Conservation (phyloP, 1,139 yeast genomes). For the Suhomyces guaymorum region DNA sequence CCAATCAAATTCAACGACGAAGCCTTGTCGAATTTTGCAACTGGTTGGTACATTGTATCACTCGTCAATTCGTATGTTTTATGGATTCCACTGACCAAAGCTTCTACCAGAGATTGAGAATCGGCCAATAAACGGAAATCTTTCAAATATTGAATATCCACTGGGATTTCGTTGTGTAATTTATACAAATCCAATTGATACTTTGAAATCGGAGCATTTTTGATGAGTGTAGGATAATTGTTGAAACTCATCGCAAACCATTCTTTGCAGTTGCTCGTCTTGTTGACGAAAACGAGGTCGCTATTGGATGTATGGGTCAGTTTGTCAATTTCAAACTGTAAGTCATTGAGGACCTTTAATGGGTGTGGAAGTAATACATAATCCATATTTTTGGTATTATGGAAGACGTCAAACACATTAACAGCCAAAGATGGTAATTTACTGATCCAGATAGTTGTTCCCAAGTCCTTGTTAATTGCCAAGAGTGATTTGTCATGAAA, state of each 20-base stretch:
- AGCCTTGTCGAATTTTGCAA: constrained; percentile 28
- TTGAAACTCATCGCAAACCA: constrained; percentile 88
- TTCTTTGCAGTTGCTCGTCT: constrained; percentile 58
- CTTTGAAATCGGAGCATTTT: constrained; percentile 71
- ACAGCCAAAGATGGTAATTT: constrained; percentile 67
- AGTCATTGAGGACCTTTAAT: constrained; percentile 41
- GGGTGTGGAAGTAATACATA: constrained; percentile 69
- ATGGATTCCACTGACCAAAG: constrained; percentile 56
- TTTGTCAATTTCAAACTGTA: constrained; percentile 31
- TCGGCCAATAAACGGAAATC: constrained; percentile 22
- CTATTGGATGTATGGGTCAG: constrained; percentile 26
- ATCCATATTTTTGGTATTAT: constrained; percentile 29
- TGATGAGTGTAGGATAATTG: constrained; percentile 77
- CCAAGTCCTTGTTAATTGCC: constrained; percentile 65
- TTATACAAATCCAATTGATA: constrained; percentile 47
- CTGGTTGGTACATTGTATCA: constrained; percentile 41
- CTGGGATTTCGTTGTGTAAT: constrained; percentile 17
- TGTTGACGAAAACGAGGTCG: constrained; percentile 60
- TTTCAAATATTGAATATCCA: constrained; percentile 18
- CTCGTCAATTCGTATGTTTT: constrained; percentile 35
- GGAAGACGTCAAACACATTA: constrained; percentile 70
- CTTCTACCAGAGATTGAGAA: constrained; percentile 24
- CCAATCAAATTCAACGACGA: constrained; percentile 11
- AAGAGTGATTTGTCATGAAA: constrained; percentile 70
- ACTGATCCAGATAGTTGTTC: constrained; percentile 79